Percentiles rank a stretch among this genome's conserved stretches.
These are phyloP conservation scores for Aureobasidium sp. DNA, from an alignment of 2,329 filamentous ascomycete species.

Conservation along the genomic window DNA sequence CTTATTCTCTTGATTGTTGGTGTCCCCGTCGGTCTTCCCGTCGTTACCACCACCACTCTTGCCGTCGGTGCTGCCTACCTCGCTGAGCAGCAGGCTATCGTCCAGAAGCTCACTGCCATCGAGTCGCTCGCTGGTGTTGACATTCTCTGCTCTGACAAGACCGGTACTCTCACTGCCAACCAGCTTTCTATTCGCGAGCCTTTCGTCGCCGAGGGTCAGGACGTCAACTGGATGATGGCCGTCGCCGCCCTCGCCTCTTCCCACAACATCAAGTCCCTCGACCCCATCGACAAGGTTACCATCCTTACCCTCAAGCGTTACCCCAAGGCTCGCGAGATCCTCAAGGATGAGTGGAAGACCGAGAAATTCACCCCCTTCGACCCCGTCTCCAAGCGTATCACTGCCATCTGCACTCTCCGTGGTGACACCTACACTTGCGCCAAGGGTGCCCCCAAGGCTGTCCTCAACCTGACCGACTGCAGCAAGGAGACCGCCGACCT, in stretches of 20 bases:
- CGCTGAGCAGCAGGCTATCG: slow-evolving; percentile 69
- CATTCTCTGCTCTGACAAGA: slow-evolving; percentile 75
- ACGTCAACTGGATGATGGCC: slow-evolving; percentile 80
- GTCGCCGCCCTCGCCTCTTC: slow-evolving; percentile 69
- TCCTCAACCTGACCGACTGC: slow-evolving; percentile 61
- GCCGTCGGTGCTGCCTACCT: slow-evolving; percentile 71
- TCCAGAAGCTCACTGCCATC: slow-evolving; percentile 72
- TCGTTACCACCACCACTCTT: slow-evolving; percentile 69
- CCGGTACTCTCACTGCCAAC: slow-evolving; percentile 67
- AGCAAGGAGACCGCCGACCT: slow-evolving; percentile 55
- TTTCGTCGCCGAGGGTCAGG: slow-evolving; percentile 66
- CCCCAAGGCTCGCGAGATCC: slow-evolving; percentile 68
- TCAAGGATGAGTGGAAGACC: slow-evolving; percentile 66
- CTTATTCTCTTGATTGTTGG: slow-evolving; percentile 67
- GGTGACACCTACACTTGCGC: slow-evolving; percentile 64
- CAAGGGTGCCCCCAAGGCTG: slow-evolving; percentile 71
- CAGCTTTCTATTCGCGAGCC: slow-evolving; percentile 70
- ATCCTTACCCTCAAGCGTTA: slow-evolving; percentile 68
- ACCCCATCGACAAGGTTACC: slow-evolving; percentile 73
- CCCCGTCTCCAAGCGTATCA: slow-evolving; percentile 73
- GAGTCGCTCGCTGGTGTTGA: slow-evolving; percentile 70
- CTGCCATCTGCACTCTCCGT: slow-evolving; percentile 59
- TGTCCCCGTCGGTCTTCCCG: slow-evolving; percentile 71
- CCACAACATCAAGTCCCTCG: slow-evolving; percentile 70
- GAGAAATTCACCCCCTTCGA: slow-evolving; percentile 73